Base-by-base conservation (phyloP, 1,284 basidiomycete genomes). In the Ustilago bromivora region DNA sequence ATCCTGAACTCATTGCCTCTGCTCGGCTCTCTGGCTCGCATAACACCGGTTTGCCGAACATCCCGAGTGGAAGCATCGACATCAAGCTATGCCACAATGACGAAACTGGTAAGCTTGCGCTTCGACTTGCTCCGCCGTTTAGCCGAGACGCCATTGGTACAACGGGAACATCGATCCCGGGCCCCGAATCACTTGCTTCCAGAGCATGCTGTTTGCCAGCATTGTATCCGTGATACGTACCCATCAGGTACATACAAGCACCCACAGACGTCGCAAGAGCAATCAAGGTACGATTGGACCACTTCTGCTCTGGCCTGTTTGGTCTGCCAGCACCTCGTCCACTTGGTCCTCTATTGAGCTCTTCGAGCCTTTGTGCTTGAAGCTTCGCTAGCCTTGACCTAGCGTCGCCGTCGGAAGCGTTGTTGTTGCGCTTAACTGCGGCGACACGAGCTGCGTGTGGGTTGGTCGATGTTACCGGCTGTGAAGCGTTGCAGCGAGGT, bases 271-370 rank as follows among this genome's bases (percentile, higher is more conserved):
- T 71, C 3, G 72, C 72, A 1, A 78, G 57, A 41, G 72, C 72
- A 19, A 78, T 75, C 9, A 78, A 52, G 2, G 76, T 78, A 11
- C 72, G 76, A 12, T 71, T 75, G 32, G 76, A 78, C 76, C 76
- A 78, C 28, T 53, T 62, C 28, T 78, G 76, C 23, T 76, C 61
- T 2, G 74, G 74, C 35, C 47, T 60, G 19, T 61, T 71, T 4
- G 71, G 31, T n/a, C 55, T 40, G 5, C 63, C 36, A 9, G 56
- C 38, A 5, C 19, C 7, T 8, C 43, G 34, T 35, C 69, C 40
- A 3, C 23, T 31, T 32, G 61, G 64, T 17, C 57, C 54, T 4
- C 74, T 47, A 9, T 66, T 66, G 10, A 76, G 66, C 55, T 76
- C 74, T 53, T 76, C 68, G 23, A 76, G 52, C 2, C 69, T 49